Evolutionary conservation across 129 eudicot species (phyloP).

Genomic region (Rutidosis leptorrhynchoides): DNA sequence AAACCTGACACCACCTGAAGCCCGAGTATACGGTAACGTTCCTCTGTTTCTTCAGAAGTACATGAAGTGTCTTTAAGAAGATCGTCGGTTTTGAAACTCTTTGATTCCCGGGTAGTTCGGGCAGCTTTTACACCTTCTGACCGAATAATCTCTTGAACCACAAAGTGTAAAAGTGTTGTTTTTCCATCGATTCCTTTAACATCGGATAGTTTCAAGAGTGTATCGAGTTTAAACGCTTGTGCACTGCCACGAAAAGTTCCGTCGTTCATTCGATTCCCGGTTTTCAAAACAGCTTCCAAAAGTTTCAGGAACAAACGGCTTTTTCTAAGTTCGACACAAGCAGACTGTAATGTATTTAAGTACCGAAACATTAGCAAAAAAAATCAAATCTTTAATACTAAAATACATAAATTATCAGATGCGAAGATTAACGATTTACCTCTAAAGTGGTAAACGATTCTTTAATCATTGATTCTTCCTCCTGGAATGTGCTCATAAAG

Average conservation of each 20-base stretch:
- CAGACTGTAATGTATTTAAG: conserved; percentile 53
- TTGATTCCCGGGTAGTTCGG: conserved; percentile 51
- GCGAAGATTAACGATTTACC: conserved; percentile 39
- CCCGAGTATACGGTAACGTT: conserved; percentile 64
- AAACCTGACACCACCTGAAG: conserved; percentile 81
- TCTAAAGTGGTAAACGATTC: conserved; percentile 76
- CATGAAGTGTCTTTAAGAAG: conserved; percentile 48
- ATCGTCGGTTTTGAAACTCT: conserved; percentile 60
- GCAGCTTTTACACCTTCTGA: conserved; percentile 85
- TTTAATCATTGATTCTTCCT: conserved; percentile 56
- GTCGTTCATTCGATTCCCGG: conserved; percentile 95
- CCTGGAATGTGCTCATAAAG: conserved; percentile 85
- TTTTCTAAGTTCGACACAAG: conserved; percentile 72
- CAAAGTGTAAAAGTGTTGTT: conserved; percentile 92
- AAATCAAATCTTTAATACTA: not conserved
- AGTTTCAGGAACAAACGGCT: conserved; percentile 90
- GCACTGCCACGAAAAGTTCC: conserved; percentile 98
- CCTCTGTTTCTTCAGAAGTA: conserved; percentile 52
- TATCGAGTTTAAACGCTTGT: conserved; percentile 96
- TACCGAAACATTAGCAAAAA: conserved; percentile 3
- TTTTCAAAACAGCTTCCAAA: conserved; percentile 93
- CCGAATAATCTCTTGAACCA: conserved; percentile 91
- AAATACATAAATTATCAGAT: not conserved
- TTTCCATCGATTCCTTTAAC: conserved; percentile 94
- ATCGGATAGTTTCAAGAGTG: conserved; percentile 82